Evolutionary conservation across 441 rosid genomes (phyloP), one percentile per base, ranked within the genome.

Genomic region (Arabidopsis hybrid): DNA sequence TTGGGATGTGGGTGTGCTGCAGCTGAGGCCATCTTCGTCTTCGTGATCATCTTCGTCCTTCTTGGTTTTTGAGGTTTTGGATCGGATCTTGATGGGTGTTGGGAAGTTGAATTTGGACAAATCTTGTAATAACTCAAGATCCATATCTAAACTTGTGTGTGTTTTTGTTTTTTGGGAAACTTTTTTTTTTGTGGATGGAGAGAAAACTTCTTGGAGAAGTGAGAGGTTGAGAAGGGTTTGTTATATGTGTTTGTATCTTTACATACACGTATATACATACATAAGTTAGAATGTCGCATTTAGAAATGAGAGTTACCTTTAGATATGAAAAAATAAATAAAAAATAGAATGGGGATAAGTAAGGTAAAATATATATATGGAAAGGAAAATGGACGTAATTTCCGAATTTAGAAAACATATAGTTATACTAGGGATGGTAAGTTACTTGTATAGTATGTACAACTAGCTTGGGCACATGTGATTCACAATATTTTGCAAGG

Each of bases 1-100:
- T 62, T 69, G 71, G 0, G 93, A 84, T 10, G 89, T 89, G n/a
- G 98, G 97, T 3, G 97, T 91, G 43, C 42, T 70, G 70, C 95
- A 91, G 50, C 70, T 55, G 12, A 75, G 18, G 5, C 29, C 70
- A 47, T 53, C 29, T 26, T 26, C 81, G 1, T 71, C 73, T 3
- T 6, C 8, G 7, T 7, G 26, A 26, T 60, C 43, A 5, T 0
- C 46, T 5, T 53, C 9, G 53, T 17, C 9, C 12, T 11, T 21
- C 7, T 60, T 68, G 31, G 6, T 72, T 18, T 51, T 67, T 3
- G 40, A 36, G 50, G 46, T 35, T 13, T 49, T 78, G 31, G 86
- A 7, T 60, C 36, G 70, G 81, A 71, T 72, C 80, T 84, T 71
- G 75, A 79, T 43, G 6, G 76, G 10, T 51, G 69, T 16, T 7